Base-by-base conservation (phyloP, 2,329 filamentous ascomycete species). In the Plenodomus biglobosus region DNA sequence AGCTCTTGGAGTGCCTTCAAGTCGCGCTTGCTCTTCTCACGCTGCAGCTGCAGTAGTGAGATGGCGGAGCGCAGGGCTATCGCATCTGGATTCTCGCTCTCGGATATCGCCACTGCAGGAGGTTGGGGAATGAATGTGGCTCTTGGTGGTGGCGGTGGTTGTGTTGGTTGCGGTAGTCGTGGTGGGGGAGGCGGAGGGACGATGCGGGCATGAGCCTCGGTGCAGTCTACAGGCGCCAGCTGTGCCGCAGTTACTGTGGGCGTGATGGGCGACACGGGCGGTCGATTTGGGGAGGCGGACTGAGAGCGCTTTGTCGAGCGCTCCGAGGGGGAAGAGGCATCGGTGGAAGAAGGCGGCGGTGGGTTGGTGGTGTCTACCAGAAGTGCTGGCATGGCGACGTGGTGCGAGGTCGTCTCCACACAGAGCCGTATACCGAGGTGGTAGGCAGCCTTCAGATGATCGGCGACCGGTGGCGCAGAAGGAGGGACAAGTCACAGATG, bases 41-140 rank as follows among this genome's bases (percentile, higher is more conserved):
- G 85, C 75, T 97, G 92, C 56, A 95, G 80, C 74, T 95, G 90
- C 39, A 97, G 78, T 42, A 96, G 85, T 8, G 89, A 87, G 51
- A 96, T 90, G 38, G 92, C 89, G 20, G 88, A 89, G 57, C 87
- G 85, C 50, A 96, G 80, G 4, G 92, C 92, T 51, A 96, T 86
- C 19, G 87, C 90, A 76, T 97, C 92, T 7, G 90, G 85, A 65
- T 95, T 95, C 42, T 78, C 74, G 50, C 72, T 73, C 57, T 75
- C 73, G 17, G 73, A 73, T 57, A 80, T 78, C 7, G 77, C 73
- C 37, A 74, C 65, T 16, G 75, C 69, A 19, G 73, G 62, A 20
- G 76, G 76, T 48, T 71, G 72, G 13, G 69, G 64, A 24, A 72
- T 75, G 60, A 75, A 76, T 38, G 65, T 62, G 13, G 66, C 57